phyloP scores from a whole-genome alignment of 257 asterid genomes.

The Catharanthus roseus region DNA sequence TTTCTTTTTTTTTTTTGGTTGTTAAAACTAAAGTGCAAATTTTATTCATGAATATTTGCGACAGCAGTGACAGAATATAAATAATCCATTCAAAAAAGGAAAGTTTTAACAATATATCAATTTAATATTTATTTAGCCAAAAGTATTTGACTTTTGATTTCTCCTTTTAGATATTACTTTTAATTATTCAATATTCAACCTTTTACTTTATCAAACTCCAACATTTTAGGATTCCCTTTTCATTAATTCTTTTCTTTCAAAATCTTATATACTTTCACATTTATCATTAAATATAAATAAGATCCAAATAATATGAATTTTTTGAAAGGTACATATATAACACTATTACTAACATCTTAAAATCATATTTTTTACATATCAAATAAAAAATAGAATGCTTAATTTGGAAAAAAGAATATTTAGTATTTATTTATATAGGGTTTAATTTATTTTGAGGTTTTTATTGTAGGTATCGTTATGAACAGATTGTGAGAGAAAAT shows the following conservation, averaged over 20 bases:
- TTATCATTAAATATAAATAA: too few species aligned
- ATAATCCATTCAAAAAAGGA: background rate
- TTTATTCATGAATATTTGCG: background rate
- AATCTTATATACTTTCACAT: background rate
- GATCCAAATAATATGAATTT: too few species aligned
- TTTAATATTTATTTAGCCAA: background rate
- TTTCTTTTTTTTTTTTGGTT: background rate
- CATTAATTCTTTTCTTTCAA: background rate
- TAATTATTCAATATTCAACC: constrained; percentile 20
- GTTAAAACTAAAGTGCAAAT: background rate
- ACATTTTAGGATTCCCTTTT: background rate
- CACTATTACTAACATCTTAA: too few species aligned
- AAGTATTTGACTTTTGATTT: constrained; percentile 18
- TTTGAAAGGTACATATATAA: too few species aligned
- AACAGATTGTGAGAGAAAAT: too few species aligned
- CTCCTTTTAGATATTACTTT: background rate
- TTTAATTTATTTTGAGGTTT: too few species aligned
- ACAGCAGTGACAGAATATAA: background rate
- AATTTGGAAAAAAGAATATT: too few species aligned
- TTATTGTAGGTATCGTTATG: too few species aligned
- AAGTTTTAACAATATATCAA: background rate
- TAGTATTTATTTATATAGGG: too few species aligned
- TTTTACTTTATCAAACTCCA: constrained; percentile 15
- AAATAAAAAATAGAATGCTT: too few species aligned
- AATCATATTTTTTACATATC: too few species aligned